Evolutionary conservation across 2,329 filamentous ascomycete species (phyloP).

Genomic region (Metarhizium guizhouense): DNA sequence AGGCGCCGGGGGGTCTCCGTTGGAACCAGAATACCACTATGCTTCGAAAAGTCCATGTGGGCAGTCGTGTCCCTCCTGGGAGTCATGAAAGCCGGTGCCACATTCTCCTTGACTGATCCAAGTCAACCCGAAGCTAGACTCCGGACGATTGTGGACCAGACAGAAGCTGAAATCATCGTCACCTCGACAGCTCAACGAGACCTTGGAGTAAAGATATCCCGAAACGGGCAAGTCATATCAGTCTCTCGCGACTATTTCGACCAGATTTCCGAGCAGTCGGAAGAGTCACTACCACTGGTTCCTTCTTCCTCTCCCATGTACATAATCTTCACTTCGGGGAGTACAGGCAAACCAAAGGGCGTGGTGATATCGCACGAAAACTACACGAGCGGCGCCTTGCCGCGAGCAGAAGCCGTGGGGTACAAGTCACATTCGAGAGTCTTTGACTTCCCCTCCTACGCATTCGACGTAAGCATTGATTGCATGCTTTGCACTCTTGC

Average conservation of each 20-base stretch:
- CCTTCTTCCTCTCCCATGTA: constrained; percentile 36
- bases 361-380: constrained; percentile 43
- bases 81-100: constrained; percentile 39
- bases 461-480: constrained; percentile 6
- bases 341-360: constrained; percentile 55
- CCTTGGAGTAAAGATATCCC: constrained; percentile 28
- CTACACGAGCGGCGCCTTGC: constrained; percentile 35
- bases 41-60: constrained; percentile 41
- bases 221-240: constrained; percentile 22
- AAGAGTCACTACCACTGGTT: constrained; percentile 23
- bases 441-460: constrained; percentile 13
- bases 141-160: constrained; percentile 35
- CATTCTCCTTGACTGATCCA: constrained; percentile 38
- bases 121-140: constrained; percentile 36
- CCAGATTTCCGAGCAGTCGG: constrained; percentile 8
- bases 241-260: constrained; percentile 19
- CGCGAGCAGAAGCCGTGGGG: constrained; percentile 31
- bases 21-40: constrained; percentile 38
- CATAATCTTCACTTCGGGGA: constrained; percentile 58
- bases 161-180: constrained; percentile 27
- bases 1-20: constrained; percentile 23
- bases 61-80: constrained; percentile 34
- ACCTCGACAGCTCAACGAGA: constrained; percentile 29
- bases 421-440: constrained; percentile 32
- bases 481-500: constrained; percentile 4